Base-by-base conservation (phyloP, 2,329 filamentous ascomycete genomes). In the Exophiala viscosa region DNA sequence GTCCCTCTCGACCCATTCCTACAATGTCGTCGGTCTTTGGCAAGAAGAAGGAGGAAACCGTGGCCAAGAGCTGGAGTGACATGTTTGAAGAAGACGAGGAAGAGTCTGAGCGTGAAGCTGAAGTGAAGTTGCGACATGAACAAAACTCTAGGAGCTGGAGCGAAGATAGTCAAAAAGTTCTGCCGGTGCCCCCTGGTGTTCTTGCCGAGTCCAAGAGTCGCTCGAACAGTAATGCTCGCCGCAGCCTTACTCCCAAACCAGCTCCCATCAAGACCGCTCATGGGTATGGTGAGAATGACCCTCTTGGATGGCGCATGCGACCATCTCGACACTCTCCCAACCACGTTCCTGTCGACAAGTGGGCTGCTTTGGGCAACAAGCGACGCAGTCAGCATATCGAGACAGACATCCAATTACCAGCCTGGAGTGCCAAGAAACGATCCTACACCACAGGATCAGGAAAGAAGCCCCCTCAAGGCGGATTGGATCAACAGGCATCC, bases 21-120 rank as follows among this genome's bases (percentile, higher is more conserved):
- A 84, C 88, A 3, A 82, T 86, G 66, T 85, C 88, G 2, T 81
- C 86, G 64, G 82, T 92, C 45, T 92, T 95, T 67, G 88, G 88
- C 23, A 28, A 28, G 46, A 84, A 84, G 65, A 84, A 87, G 67
- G 81, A 83, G 58, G 87, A 92, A 41, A 76, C 81, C 43, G 88
- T 95, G 43, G 96, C 93, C 51, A 97, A 97, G 85, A 97, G 93
- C 77, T 99, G 93, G 93, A 96, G 91, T 66, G 93, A 99, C 69
- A 84, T 97, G 70, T 96, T 90, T 86, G 92, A 97, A 54, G 92
- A 97, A 69, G 92, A 97, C 48, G 90, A 93, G 65, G 84, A 87
- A 58, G 82, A 88, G 62, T 76, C 79, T 33, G 81, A 86, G 63
- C 82, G 80, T 59, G 81, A 86, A 67, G 72, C 79, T 55, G 75